Percentiles rank a stretch among this genome's conserved stretches.
These are phyloP conservation scores for Ogataea glucozyma DNA, from an alignment of 805 yeast species.

Conservation along the genomic window DNA sequence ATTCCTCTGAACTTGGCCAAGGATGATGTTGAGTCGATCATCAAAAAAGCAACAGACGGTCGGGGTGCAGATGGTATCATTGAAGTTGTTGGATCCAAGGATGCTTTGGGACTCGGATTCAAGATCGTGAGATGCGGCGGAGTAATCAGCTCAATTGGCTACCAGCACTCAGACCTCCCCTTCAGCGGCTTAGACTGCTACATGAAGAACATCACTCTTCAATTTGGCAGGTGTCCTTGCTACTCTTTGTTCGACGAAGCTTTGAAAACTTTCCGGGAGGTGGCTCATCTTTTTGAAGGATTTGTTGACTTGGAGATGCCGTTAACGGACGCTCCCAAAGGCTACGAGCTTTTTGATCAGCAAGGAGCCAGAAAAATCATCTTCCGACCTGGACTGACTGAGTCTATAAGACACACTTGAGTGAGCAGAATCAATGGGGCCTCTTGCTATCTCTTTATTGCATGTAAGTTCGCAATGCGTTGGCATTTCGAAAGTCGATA, in stretches of 20 bases:
- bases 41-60: constrained; percentile 40
- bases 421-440: background rate
- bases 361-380: constrained; percentile 59
- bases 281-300: constrained; percentile 47
- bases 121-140: constrained; percentile 59
- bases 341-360: constrained; percentile 51
- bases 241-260: constrained; percentile 57
- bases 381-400: constrained; percentile 31
- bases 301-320: constrained; percentile 52
- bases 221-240: constrained; percentile 66
- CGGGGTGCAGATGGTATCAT: constrained; percentile 61
- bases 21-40: constrained; percentile 38
- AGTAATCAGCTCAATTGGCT: constrained; percentile 57
- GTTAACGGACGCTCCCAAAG: constrained; percentile 46
- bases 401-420: constrained; percentile 9
- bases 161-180: constrained; percentile 59
- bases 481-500: too few species aligned
- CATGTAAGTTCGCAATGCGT: too few species aligned
- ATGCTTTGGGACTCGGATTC: constrained; percentile 52
- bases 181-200: constrained; percentile 59
- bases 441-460: too few species aligned
- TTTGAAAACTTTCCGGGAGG: constrained; percentile 45
- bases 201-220: constrained; percentile 53
- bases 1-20: constrained; percentile 46
- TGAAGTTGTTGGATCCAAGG: constrained; percentile 58